Evolutionary conservation across 139 green algal species (phyloP), one percentile per base, ranked within the genome.

Genomic region (Marvania coccoides): DNA sequence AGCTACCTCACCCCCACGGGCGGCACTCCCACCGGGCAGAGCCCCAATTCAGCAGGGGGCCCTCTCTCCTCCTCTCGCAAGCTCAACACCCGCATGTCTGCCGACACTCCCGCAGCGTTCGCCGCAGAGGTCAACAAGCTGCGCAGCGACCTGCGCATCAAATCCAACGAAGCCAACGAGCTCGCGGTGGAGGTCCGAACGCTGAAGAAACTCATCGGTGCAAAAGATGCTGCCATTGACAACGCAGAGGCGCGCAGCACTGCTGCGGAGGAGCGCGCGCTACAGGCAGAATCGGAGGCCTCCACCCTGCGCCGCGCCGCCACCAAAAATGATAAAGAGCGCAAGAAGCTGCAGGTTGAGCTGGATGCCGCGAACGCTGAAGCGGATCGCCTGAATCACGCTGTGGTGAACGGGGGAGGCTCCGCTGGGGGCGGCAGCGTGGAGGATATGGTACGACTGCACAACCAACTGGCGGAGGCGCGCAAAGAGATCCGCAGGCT

Each of bases 201-300:
- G 1, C 6, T 75, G 13, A 47, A 58, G 48, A 30, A 9, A 4
- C 12, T 19, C 24, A 33, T 66, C 6, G 30, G 14, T 7, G 35
- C 12, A 1, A 68, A 76, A 13, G 67, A 73, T 36, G 35, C 40
- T 15, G 69, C 61, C 8, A 45, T 80, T 15, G 48, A 70, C 1
- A 58, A 63, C 31, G 55, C 47, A 10, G 62, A 53, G 10, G 31
- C n/a, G 12, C 31, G n/a, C 23, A 23, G 26, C 24, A 53, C 30
- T 14, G 12, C 26, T 6, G 34, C 35, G 23, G 35, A 53, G 15
- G 59, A 66, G n/a, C n/a, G 28, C 13, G 10, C 34, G 28, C 59
- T 66, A 14, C 4, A 58, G 24, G 12, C 35, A 24, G 59, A 66
- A 23, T 7, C 6, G 33, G 24, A 66, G 33, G n/a, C 38, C 26